Evolutionary conservation across 108 stramenopile species (phyloP), one percentile per base, ranked within the genome.

Genomic region (Conticribra guillardii): DNA sequence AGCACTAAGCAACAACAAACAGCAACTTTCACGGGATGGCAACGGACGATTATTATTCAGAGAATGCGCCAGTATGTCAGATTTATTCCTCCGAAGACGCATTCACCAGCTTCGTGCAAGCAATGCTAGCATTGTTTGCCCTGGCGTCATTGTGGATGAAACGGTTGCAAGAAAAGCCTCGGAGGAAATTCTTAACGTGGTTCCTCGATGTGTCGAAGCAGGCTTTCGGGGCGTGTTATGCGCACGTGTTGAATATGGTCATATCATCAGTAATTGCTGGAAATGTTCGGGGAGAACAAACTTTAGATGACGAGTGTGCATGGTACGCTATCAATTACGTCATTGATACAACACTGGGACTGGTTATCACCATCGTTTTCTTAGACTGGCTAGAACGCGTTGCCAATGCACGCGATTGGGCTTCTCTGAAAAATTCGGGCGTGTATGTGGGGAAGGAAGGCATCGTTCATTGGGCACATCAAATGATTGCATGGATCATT

Each of bases 301-400:
- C 60, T 8, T 72, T 93, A 48, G 71, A 96, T 18, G 95, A 96
- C 72, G 88, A 92, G 72, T 96, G 95, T 66, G 95, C 95, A 1
- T 96, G 95, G 95, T 96, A 96, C 59, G 95, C 91, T 52, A 90
- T 96, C 51, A 87, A 82, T 69, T 96, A 88, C 60, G 68, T 96
- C 34, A 89, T 93, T 22, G 95, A 96, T 67, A 93, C 92, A 4
- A 93, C 90, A 3, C 66, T 96, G 60, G 95, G 95, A 26, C 72
- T 96, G 26, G 70, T 85, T 5, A 63, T 96, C 28, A 85, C 88
- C 22, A 86, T 96, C 57, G 57, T 90, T 51, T 84, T 86, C 48
- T 64, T 96, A 8, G 67, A 83, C 64, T 49, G 82, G 53, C 70
- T 94, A 31, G 92, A 94, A 48, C 60, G 51, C 19, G 30, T 91